phyloP scores from a whole-genome alignment of 306 rosid species.

The Acacia melanoxylon region DNA sequence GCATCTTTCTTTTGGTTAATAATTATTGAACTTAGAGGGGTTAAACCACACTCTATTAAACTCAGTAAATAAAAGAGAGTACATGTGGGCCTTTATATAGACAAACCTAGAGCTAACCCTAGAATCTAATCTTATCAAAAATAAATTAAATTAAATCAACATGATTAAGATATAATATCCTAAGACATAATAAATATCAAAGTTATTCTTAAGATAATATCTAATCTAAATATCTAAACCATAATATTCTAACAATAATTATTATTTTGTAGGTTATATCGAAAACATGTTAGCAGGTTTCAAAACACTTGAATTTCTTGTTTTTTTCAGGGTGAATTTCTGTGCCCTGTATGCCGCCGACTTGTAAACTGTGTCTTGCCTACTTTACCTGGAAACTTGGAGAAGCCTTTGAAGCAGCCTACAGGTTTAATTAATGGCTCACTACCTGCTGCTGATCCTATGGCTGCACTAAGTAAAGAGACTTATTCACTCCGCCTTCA shows the following conservation, averaged over 20 bases:
- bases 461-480: slow-evolving; percentile 36
- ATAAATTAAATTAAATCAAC: no score
- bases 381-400: slow-evolving; percentile 54
- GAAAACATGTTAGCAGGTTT: slow-evolving; percentile 19
- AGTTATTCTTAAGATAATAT: no score
- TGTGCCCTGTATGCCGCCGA: slow-evolving; percentile 95
- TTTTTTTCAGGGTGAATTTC: slow-evolving; percentile 78
- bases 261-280: neutral
- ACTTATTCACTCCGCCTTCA: slow-evolving; percentile 53
- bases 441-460: slow-evolving; percentile 34
- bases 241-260: no score
- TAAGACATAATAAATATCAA: no score
- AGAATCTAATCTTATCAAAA: no score
- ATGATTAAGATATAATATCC: no score
- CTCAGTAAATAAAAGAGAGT: no score
- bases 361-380: slow-evolving; percentile 94
- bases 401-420: slow-evolving; percentile 50
- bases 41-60: no score
- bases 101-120: no score
- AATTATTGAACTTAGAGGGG: no score
- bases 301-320: neutral
- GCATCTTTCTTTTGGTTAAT: slow-evolving; percentile 1
- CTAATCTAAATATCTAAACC: no score
- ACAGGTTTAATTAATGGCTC: slow-evolving; percentile 40
- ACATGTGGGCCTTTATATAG: no score